Percentiles rank a stretch among this genome's conserved stretches.
Evolutionary conservation across 176 grass and related monocot genomes (phyloP).

Genomic region (Pontederia paniculata): DNA sequence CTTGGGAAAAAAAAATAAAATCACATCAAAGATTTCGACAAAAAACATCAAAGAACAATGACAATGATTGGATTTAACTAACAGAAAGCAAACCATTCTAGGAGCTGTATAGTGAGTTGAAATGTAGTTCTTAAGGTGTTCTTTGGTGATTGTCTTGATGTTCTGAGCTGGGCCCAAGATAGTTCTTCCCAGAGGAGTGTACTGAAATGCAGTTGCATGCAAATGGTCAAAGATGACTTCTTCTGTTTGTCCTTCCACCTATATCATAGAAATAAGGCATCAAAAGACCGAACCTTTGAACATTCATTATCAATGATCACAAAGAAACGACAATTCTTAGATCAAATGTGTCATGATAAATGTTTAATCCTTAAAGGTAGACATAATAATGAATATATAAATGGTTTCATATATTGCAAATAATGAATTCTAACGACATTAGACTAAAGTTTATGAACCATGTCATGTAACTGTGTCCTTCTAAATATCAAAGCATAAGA

Average conservation of each 20-base stretch:
- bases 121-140: constrained; percentile 64
- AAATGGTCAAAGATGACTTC: constrained; percentile 98
- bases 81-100: constrained; percentile 52
- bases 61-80: neutral
- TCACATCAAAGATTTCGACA: neutral
- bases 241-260: constrained; percentile 75
- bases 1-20: neutral
- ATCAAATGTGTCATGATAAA: no score
- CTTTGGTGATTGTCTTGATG: constrained; percentile 69
- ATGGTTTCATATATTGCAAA: no score
- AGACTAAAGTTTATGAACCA: no score
- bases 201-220: constrained; percentile 96
- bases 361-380: no score
- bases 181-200: constrained; percentile 75
- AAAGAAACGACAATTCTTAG: neutral
- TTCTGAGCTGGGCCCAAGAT: constrained; percentile 77
- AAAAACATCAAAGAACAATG: neutral
- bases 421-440: no score
- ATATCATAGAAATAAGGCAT: constrained; percentile 10
- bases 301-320: neutral
- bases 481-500: no score
- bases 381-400: no score
- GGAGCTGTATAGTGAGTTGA: constrained; percentile 83
- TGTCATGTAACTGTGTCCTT: no score
- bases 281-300: neutral